phyloP scores from a whole-genome alignment of 2,329 filamentous ascomycete genomes.

The Neonectria faginata region DNA sequence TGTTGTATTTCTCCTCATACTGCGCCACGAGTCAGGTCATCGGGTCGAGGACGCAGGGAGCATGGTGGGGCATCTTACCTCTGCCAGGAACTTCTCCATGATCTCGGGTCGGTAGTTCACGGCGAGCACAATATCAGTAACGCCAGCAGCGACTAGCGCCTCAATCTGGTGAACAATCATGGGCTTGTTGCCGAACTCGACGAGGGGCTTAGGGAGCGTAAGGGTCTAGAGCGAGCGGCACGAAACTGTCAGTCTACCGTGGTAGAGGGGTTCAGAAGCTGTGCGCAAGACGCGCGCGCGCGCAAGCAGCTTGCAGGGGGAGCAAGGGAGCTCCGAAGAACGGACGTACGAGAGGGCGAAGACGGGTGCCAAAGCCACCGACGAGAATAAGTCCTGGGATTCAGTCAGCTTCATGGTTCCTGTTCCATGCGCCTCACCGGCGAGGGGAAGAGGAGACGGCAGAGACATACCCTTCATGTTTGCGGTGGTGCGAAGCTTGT shows the following conservation, averaged over 20 bases:
- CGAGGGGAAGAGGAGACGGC: constrained; percentile 3
- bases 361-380: constrained; percentile 97
- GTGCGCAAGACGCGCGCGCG: constrained; percentile 22
- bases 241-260: constrained; percentile 38
- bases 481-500: constrained; percentile 39
- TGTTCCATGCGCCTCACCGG: background rate
- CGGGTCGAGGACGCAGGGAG: background rate
- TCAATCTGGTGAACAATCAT: constrained; percentile 99
- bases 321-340: constrained; percentile 27
- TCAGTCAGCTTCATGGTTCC: constrained; percentile 34
- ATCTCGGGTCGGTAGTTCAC: constrained; percentile 99
- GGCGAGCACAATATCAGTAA: constrained; percentile 96
- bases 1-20: constrained; percentile 93
- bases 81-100: constrained; percentile 93
- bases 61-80: constrained; percentile 65
- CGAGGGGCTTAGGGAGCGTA: constrained; percentile 95
- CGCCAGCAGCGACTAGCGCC: constrained; percentile 90
- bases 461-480: constrained; percentile 53
- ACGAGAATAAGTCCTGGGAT: constrained; percentile 94
- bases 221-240: constrained; percentile 74
- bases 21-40: constrained; percentile 48
- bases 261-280: constrained; percentile 8
- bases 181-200: constrained; percentile 98
- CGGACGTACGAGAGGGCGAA: constrained; percentile 88
- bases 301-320: constrained; percentile 4